Base-by-base conservation (phyloP, 176 grass and related monocot genomes). In the Thinopyrum elongatum region DNA sequence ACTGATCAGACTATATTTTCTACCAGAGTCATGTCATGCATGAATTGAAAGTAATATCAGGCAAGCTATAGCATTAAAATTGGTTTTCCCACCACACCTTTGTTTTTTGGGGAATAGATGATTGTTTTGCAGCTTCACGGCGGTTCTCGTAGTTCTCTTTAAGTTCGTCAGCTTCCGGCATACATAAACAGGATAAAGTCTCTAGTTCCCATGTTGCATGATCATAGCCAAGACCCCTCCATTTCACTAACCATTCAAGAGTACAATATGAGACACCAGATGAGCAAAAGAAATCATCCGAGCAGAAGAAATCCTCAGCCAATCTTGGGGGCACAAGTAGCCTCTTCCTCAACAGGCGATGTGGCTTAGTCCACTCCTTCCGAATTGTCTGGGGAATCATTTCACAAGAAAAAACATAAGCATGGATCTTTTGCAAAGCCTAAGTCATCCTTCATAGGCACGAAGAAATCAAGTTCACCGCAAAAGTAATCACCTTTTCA, bases 331-430 rank as follows among this genome's bases (percentile, higher is more conserved):
- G 73, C 87, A 95, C 92, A 57, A 98, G 83, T 68, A 27, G 36
- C 79, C 93, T 87, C 88, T 86, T 95, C 85, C 78, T 93, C 85
- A 95, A 79, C 60, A 98, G 67, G 25, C 82, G 87, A 10, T 95
- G 87, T 77, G 91, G 95, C 78, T 95, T 88, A 80, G 89, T 77
- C 95, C 95, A 98, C 79, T 98, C 82, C 83, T 92, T 98, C 95
- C 95, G 87, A 70, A 63, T 90, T 85, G 25, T 66, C 94, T 96
- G 83, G 76, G 34, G 76, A 87, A 79, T 26, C 81, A 77, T 38
- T 83, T 74, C 59, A 53, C 28, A 75, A 72, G 71, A 79, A 5
- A 14, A 41, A 90, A 83, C 10, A 90, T 87, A 58, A 90, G 79
- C 55, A 79, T 42, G 53, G 49, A 16, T 82, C 38, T 84, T 86